These are phyloP conservation scores for Gypsophila paniculata DNA, from an alignment of 179 eudicot species.

Conservation along the genomic window DNA sequence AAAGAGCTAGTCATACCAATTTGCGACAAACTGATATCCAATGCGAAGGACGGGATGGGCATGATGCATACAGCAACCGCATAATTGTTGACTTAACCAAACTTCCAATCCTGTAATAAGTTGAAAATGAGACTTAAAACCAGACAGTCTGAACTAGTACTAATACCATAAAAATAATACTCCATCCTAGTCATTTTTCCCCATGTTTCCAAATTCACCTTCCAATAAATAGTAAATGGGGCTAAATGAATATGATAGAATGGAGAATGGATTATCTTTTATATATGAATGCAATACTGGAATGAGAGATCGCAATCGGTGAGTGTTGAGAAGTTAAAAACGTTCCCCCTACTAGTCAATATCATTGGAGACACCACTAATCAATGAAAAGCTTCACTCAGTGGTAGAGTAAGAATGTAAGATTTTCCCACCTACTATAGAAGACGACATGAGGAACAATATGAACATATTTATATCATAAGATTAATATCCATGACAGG, in stretches of 20 bases:
- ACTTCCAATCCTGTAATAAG: slow-evolving; percentile 65
- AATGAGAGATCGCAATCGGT: not conserved
- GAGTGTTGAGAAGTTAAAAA: not conserved
- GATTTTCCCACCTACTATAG: not conserved
- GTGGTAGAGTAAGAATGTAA: not conserved
- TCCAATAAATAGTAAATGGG: too few relatives aligned
- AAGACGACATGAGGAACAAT: not conserved
- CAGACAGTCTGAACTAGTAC: not conserved
- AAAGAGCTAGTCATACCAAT: slow-evolving; percentile 43
- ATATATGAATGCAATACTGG: not conserved
- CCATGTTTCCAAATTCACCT: too few relatives aligned
- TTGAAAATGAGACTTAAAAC: slow-evolving; percentile 9
- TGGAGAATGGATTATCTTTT: not conserved
- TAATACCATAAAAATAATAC: not conserved
- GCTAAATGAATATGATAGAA: too few relatives aligned
- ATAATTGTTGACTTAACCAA: slow-evolving; percentile 77
- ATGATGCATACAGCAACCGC: slow-evolving; percentile 87
- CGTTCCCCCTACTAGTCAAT: not conserved
- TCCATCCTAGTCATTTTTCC: too few relatives aligned
- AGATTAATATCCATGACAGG: slow-evolving; percentile 3
- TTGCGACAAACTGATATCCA: slow-evolving; percentile 84
- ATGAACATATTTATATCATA: not conserved
- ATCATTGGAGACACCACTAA: not conserved
- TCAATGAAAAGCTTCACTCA: slow-evolving; percentile 1
- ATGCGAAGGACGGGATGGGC: slow-evolving; percentile 78